Evolutionary conservation across 495 filamentous ascomycete genomes (phyloP).

Genomic region (Copromyces sp.): DNA sequence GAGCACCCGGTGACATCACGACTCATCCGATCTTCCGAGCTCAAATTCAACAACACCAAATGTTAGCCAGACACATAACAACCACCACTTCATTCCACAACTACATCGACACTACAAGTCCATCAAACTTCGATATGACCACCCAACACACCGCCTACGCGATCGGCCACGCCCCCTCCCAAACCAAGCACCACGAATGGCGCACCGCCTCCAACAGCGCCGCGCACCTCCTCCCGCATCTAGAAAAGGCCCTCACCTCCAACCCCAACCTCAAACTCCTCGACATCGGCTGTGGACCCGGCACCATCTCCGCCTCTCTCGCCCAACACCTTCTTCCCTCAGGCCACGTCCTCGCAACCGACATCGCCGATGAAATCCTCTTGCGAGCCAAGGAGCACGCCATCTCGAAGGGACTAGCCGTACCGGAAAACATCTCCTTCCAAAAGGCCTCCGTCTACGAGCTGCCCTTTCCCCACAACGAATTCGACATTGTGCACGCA

Average conservation of each 20-base stretch:
- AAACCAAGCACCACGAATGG: conserved; percentile 19
- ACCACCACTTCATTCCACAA: not conserved
- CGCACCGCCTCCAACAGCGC: conserved; percentile 29
- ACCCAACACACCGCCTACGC: not conserved
- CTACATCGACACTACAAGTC: not conserved
- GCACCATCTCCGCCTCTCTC: conserved; percentile 29
- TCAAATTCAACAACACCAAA: not conserved
- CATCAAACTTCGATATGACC: not conserved
- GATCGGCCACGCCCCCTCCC: conserved; percentile 10
- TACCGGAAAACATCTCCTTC: conserved; percentile 29
- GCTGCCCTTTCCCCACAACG: conserved; percentile 30
- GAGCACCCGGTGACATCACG: not conserved
- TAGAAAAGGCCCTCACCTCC: conserved; percentile 11
- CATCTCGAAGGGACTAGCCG: conserved; percentile 7
- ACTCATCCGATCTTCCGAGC: not conserved
- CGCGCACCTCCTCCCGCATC: conserved; percentile 24
- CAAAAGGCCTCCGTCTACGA: conserved; percentile 25
- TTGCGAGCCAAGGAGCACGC: conserved; percentile 22
- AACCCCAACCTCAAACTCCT: conserved; percentile 25
- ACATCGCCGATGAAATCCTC: conserved; percentile 29
- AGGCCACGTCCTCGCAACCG: conserved; percentile 32
- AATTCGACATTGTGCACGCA: conserved; percentile 33
- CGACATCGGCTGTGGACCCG: conserved; percentile 31
- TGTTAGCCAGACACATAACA: not conserved
- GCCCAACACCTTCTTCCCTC: conserved; percentile 20